phyloP scores from a whole-genome alignment of 2,329 filamentous ascomycete genomes.

The Fusarium sp. region DNA sequence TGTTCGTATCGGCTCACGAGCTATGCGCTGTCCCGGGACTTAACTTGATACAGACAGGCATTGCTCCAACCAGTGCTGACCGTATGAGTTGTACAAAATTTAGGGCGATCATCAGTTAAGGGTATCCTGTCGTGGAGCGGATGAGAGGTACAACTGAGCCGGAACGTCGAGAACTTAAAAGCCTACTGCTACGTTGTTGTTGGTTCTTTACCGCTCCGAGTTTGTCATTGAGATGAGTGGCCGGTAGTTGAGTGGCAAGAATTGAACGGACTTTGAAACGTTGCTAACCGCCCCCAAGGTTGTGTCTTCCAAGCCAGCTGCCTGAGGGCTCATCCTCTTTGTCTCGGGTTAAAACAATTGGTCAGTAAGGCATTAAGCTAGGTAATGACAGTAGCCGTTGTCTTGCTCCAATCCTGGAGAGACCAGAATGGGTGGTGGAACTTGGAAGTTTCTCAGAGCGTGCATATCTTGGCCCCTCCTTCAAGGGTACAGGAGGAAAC shows the following conservation, averaged over 20 bases:
- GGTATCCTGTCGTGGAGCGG: slow-evolving; percentile 11
- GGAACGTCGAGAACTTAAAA: slow-evolving; percentile 16
- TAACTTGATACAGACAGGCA: slow-evolving; percentile 15
- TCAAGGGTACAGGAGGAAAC: slow-evolving; percentile 2
- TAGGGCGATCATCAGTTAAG: slow-evolving; percentile 3
- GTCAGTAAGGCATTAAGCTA: slow-evolving; percentile 9
- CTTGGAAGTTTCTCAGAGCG: neutral
- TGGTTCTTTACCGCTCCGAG: neutral
- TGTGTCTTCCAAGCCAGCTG: neutral
- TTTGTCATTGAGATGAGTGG: slow-evolving; percentile 18
- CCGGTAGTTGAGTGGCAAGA: slow-evolving; percentile 21
- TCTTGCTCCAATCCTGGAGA: slow-evolving; percentile 14
- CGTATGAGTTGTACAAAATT: slow-evolving; percentile 15
- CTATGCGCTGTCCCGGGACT: slow-evolving; percentile 21
- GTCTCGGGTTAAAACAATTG: slow-evolving; percentile 32
- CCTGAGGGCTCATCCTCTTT: slow-evolving; percentile 21
- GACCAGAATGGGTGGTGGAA: slow-evolving; percentile 18
- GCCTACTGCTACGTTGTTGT: no score
- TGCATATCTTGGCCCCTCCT: slow-evolving; percentile 1
- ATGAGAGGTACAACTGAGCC: slow-evolving; percentile 1
- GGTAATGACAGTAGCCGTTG: neutral
- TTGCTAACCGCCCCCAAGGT: neutral
- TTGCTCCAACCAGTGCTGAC: slow-evolving; percentile 14
- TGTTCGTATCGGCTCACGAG: slow-evolving; percentile 19
- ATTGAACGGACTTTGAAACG: slow-evolving; percentile 19